Evolutionary conservation across 805 yeast genomes (phyloP).

Genomic region (Yamadazyma tumulicola): DNA sequence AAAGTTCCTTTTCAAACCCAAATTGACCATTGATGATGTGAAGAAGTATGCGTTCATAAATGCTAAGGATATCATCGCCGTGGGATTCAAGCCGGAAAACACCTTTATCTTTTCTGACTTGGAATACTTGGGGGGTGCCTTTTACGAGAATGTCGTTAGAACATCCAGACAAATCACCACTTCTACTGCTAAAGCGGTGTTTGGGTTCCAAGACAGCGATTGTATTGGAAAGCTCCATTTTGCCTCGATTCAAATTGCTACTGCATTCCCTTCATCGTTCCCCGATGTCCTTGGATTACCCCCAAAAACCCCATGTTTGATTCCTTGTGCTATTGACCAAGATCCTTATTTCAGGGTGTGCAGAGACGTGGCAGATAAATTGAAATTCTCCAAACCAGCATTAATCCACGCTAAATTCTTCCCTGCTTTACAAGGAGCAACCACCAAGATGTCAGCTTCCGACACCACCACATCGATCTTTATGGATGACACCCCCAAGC

Average conservation of each 20-base stretch:
- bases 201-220: conserved; percentile 93
- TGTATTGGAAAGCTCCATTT: conserved; percentile 93
- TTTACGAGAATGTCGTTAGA: conserved; percentile 91
- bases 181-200: conserved; percentile 95
- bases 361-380: conserved; percentile 94
- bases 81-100: conserved; percentile 91
- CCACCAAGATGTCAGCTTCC: conserved; percentile 95
- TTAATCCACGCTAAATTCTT: conserved; percentile 91
- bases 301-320: conserved; percentile 88
- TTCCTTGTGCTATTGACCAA: conserved; percentile 99
- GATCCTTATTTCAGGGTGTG: conserved; percentile 98
- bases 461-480: conserved; percentile 87
- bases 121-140: conserved; percentile 87
- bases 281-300: conserved; percentile 88
- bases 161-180: conserved; percentile 93
- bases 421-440: conserved; percentile 97
- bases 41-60: conserved; percentile 75
- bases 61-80: conserved; percentile 88
- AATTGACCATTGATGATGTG: conserved; percentile 85
- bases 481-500: conserved; percentile 92
- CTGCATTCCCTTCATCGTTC: conserved; percentile 94
- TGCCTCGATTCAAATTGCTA: conserved; percentile 93
- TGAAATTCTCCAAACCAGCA: conserved; percentile 87
- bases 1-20: conserved; percentile 90
- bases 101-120: conserved; percentile 94